Evolutionary conservation across 179 eudicot species (phyloP).

Genomic region (Spergularia azorica): DNA sequence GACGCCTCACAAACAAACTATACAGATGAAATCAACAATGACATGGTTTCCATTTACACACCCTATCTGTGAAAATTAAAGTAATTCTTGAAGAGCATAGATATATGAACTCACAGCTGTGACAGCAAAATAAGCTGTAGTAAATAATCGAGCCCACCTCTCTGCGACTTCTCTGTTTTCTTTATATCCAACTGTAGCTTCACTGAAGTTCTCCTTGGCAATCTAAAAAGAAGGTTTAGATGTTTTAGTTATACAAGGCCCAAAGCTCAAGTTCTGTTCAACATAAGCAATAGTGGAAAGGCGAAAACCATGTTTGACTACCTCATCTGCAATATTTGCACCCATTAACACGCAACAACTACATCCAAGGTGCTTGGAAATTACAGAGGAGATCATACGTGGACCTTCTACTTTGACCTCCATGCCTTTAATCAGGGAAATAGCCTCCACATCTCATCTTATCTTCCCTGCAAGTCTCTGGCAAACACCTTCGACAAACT

Average conservation of each 20-base stretch:
- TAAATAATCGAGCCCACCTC: slow-evolving; percentile 83
- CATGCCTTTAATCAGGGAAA: slow-evolving; percentile 96
- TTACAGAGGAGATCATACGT: slow-evolving; percentile 76
- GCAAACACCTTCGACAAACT: slow-evolving; percentile 80
- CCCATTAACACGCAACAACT: slow-evolving; percentile 94
- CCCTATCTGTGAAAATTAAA: not conserved
- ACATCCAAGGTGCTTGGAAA: slow-evolving; percentile 63
- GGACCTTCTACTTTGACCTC: slow-evolving; percentile 93
- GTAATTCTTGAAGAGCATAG: not conserved
- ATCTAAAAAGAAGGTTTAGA: slow-evolving; percentile 51
- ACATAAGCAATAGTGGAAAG: not conserved
- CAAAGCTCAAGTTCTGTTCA: not conserved
- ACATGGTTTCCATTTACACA: not conserved
- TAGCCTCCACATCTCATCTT: slow-evolving; percentile 60
- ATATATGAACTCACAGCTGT: slow-evolving; percentile 63
- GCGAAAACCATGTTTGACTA: slow-evolving; percentile 15
- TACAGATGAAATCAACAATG: not conserved
- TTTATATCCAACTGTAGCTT: slow-evolving; percentile 86
- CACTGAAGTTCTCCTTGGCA: slow-evolving; percentile 89
- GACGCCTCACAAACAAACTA: not conserved
- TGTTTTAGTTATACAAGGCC: not conserved
- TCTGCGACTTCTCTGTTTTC: slow-evolving; percentile 68
- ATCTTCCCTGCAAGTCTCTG: slow-evolving; percentile 66
- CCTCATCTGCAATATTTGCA: slow-evolving; percentile 97
- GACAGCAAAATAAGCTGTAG: slow-evolving; percentile 71